Percentiles rank a stretch among this genome's conserved stretches.
phyloP scores from a whole-genome alignment of 345 rosid species.

The Populus euphratica region DNA sequence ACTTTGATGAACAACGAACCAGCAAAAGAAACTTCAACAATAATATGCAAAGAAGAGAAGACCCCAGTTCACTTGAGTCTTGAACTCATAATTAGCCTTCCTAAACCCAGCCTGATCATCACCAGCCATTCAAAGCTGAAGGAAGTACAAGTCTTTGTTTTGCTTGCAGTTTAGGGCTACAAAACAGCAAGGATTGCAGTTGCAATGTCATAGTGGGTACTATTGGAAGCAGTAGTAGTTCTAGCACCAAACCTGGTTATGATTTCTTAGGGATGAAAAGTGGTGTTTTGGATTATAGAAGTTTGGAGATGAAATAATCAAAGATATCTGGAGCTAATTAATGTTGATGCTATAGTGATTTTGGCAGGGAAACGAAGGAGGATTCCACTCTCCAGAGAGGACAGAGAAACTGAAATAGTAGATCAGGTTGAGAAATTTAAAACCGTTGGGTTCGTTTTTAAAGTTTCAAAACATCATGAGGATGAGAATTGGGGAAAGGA shows the following conservation, averaged over 20 bases:
- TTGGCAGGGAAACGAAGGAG: too few relatives aligned
- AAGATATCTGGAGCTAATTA: too few relatives aligned
- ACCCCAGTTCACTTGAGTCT: constrained; percentile 52
- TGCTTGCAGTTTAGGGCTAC: constrained; percentile 51
- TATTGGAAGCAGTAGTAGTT: constrained; percentile 22
- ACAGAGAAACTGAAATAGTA: neutral
- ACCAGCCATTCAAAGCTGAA: constrained; percentile 11
- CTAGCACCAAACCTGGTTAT: constrained; percentile 37
- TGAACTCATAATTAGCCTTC: constrained; percentile 87
- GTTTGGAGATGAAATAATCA: too few relatives aligned
- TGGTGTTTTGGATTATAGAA: constrained; percentile 56
- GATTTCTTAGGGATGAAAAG: constrained; percentile 79
- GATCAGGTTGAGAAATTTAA: neutral
- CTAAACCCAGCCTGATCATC: constrained; percentile 30
- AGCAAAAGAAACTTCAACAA: constrained; percentile 9
- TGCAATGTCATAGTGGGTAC: constrained; percentile 25
- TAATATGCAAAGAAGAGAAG: constrained; percentile 16
- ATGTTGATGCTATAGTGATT: too few relatives aligned
- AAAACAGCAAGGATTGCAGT: constrained; percentile 54
- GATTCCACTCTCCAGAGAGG: neutral
- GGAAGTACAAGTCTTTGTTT: constrained; percentile 31
- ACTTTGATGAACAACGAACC: too few relatives aligned
- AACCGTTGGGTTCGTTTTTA: neutral
- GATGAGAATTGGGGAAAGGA: neutral
- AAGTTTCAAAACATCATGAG: neutral